These are phyloP conservation scores for Helianthus annuus DNA, from an alignment of 129 eudicot species.

Conservation along the genomic window HanXRQr2.0-SUNRISE NC_035449.2:37548601-37549100, in stretches of 20 bases:
- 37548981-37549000: conserved; percentile 17
- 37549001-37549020: conserved; percentile 44
- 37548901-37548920: conserved; percentile 56
- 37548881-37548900: conserved; percentile 31
- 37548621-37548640: conserved; percentile 50
- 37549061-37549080: background rate
- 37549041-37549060: conserved; percentile 64
- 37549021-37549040: conserved; percentile 50
- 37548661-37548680: conserved; percentile 61
- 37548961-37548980: conserved; percentile 32
- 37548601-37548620: conserved; percentile 48
- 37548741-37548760: conserved; percentile 81
- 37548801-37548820: conserved; percentile 29
- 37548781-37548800: conserved; percentile 46
- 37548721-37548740: conserved; percentile 78
- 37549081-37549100: background rate
- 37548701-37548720: conserved; percentile 54
- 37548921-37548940: conserved; percentile 82
- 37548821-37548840: conserved; percentile 19
- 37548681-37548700: conserved; percentile 58
- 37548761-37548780: conserved; percentile 70
- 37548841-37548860: conserved; percentile 19
- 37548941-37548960: conserved; percentile 47
- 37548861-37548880: conserved; percentile 31
- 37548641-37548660: conserved; percentile 54